These are phyloP conservation scores for Physcomitrium patens DNA, from an alignment of 225 moss, liverwort and hornwort genomes.

Conservation along the genomic window DNA sequence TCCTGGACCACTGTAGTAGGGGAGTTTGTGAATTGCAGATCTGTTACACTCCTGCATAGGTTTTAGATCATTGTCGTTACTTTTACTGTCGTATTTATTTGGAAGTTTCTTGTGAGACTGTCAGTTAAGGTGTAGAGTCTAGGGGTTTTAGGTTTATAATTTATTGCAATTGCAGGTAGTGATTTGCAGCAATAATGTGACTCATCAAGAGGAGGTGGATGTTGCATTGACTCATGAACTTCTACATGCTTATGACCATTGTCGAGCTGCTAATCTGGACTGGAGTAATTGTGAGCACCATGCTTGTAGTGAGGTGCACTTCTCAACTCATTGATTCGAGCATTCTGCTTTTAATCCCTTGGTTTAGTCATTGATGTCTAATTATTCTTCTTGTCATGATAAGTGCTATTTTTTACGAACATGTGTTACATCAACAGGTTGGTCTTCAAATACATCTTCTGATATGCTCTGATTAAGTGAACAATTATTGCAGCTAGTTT, in stretches of 20 bases:
- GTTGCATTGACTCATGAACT: conserved; percentile 97
- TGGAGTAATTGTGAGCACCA: conserved; percentile 96
- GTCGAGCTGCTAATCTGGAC: conserved; percentile 89
- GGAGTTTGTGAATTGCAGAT: too few relatives aligned
- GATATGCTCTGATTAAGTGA: background rate
- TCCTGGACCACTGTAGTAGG: too few relatives aligned
- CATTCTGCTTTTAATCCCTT: background rate
- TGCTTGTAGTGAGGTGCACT: conserved; percentile 92
- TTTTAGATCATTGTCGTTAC: too few relatives aligned
- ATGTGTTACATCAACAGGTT: too few relatives aligned
- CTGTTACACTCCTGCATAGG: too few relatives aligned
- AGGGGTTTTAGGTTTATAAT: background rate
- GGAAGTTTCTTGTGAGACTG: background rate
- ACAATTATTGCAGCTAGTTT: background rate
- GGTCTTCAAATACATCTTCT: too few relatives aligned
- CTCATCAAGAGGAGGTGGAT: conserved; percentile 91
- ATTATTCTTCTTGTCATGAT: too few relatives aligned
- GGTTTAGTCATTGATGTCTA: too few relatives aligned
- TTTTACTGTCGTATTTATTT: too few relatives aligned
- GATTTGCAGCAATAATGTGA: conserved; percentile 97
- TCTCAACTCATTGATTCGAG: background rate
- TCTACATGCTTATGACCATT: conserved; percentile 96
- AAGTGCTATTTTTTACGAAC: too few relatives aligned
- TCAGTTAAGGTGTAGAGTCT: background rate
- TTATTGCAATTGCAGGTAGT: conserved; percentile 59